Conservation (phyloP, 2,329 filamentous ascomycete species). For the Fusarium transvaalense region DNA sequence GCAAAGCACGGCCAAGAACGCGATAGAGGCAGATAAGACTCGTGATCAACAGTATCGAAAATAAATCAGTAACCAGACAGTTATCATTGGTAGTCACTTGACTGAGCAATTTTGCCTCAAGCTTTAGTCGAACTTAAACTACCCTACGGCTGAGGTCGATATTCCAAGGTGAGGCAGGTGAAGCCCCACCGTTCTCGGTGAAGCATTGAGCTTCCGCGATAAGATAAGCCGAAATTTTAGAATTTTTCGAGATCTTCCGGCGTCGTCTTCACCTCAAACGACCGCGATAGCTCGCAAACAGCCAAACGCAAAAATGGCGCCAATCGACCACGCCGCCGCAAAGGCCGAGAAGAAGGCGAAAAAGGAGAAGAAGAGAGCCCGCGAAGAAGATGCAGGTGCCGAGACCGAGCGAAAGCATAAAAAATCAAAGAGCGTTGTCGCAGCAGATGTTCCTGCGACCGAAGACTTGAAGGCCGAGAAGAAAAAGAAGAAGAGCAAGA, state of each 20-base stretch:
- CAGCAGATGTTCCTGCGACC: constrained; percentile 37
- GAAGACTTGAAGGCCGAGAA: constrained; percentile 50
- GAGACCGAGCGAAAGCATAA: constrained; percentile 63
- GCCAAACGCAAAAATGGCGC: constrained; percentile 50
- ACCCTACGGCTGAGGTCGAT: background rate
- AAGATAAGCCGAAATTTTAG: constrained; percentile 41
- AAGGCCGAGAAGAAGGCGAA: constrained; percentile 58
- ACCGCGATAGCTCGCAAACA: constrained; percentile 33
- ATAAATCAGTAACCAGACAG: background rate
- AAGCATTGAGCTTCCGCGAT: constrained; percentile 30
- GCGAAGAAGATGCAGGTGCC: constrained; percentile 58
- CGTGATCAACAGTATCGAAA: background rate
- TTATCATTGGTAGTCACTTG: accelerated
- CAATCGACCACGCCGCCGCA: constrained; percentile 49
- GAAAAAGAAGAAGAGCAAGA: constrained; percentile 52
- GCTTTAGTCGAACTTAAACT: background rate
- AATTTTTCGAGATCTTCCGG: constrained; percentile 39
- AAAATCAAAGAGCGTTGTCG: constrained; percentile 62
- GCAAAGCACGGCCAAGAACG: too few species aligned
- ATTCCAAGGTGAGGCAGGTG: background rate
- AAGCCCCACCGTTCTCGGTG: constrained; percentile 36
- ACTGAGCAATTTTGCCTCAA: background rate
- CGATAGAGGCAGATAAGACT: background rate
- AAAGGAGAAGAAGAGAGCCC: constrained; percentile 60
- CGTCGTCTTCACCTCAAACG: constrained; percentile 31